Evolutionary conservation across 1,284 basidiomycete genomes (phyloP), one percentile per base, ranked within the genome.

Genomic region (Coniferiporia sulphurascens): DNA sequence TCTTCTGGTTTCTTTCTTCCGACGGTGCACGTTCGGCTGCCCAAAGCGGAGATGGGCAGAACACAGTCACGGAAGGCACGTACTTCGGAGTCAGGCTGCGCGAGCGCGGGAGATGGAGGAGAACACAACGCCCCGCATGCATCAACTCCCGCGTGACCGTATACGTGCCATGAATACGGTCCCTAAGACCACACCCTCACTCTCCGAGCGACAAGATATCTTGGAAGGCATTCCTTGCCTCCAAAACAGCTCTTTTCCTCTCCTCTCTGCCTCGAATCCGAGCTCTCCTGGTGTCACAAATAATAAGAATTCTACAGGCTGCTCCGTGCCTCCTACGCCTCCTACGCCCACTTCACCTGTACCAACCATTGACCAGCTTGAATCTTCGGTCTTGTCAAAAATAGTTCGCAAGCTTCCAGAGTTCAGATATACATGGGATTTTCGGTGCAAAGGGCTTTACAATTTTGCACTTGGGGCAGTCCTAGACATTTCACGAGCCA

Each of bases 81-180:
- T 12, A n/a, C 43, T 52, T 36, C 45, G 55, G n/a, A 50, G 44
- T 34, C 49, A 61, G n/a, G 22, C 36, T 15, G 50, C 49, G 6
- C 49, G 55, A n/a, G 44, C 49, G 12, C 51, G 51, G 34, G 27
- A 27, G 27, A 27, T 27, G 27, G 27, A 27, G 5, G 49, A 56
- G 27, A 15, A 22, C 10, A 54, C 41, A 52, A 32, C 27, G 15
- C 36, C 48, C 19, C 48, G 45, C 7, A 43, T 46, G 15, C 48
- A 51, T 27, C 27, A 49, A 15, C 55, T 61, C 15, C 59, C 59
- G 27, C 55, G 59, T 21, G 59, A 61, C 48, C 49, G 49, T 34
- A 61, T 61, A 21, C 54, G 59, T 17, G 55, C 59, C 3, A 61
- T 61, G 59, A 57, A 61, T 41, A 57, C 53, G 12, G 55, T 56